Base-by-base conservation (phyloP, 148 eudicot genomes). In the Rhododendron griersonianum region DNA sequence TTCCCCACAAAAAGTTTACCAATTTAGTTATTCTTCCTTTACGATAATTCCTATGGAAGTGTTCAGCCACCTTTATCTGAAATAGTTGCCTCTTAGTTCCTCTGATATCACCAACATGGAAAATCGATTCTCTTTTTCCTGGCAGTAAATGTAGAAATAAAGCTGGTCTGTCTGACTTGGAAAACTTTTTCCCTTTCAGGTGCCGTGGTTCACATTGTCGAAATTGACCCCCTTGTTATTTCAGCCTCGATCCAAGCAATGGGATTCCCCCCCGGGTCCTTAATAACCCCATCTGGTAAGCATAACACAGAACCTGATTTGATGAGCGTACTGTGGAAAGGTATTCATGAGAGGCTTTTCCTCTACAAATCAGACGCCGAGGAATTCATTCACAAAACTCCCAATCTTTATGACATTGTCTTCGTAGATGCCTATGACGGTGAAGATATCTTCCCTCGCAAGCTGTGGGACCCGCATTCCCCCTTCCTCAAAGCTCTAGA, bases 401-500 rank as follows among this genome's bases (percentile, higher is more conserved):
- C 74, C 47, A 90, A 87, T 75, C 50, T 84, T n/a, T 96, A 96
- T 44, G 99, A 96, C 88, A 86, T 96, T 8, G 90, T 96, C 86
- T 95, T 96, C 83, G 83, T 96, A 82, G 99, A 96, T 90, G 99
- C 98, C 78, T 96, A 96, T 16, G 96, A 96, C 77, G 99, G 98
- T 3, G 92, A 93, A 45, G 99, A 96, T 85, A 89, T 95, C 79
- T 96, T 95, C 81, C 99, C 98, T 37, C 91, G 84, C 89, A 95
- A 93, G 87, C 88, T 96, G 50, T 93, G 99, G 98, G 98, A 96
- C 35, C 98, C 95, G 7, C 76, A 92, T 63, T 95, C 95, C 18
- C 94, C 95, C 10, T 96, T 96, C 89, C 94, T 96, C 37, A 51
- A 90, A 86, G 92, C 96, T 80, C 90, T 96, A 14, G 87, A 88